A percentile compares a stretch with the other conserved stretches of the same genome.
Conservation (phyloP, 352 stramenopile genomes). For the Phytophthora agathidicida region DNA sequence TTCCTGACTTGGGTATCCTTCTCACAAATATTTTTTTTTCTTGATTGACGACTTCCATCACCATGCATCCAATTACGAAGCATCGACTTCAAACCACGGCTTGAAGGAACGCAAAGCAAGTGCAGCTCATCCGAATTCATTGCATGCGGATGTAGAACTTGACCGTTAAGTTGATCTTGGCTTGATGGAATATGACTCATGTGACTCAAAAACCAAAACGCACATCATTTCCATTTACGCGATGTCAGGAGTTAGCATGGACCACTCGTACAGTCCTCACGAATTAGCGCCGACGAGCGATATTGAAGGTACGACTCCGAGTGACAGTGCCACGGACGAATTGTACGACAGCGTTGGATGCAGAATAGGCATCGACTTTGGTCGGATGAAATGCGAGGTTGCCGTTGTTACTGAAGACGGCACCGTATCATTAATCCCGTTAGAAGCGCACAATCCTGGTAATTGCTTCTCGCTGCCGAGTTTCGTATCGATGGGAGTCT, state of each 20-base stretch:
- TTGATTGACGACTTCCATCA: too few species aligned
- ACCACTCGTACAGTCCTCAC: constrained; percentile 11
- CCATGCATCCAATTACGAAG: too few species aligned
- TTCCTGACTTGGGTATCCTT: too few species aligned
- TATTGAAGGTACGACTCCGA: not conserved
- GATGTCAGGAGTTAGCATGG: not conserved
- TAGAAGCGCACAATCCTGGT: constrained; percentile 11
- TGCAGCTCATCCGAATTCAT: too few species aligned
- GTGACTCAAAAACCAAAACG: constrained; percentile 7
- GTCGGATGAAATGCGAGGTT: constrained; percentile 32
- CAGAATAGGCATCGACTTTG: constrained; percentile 37
- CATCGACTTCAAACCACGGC: too few species aligned
- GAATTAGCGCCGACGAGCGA: constrained; percentile 3
- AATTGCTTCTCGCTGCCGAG: constrained; percentile 29
- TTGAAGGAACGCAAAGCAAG: too few species aligned
- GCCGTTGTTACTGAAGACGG: constrained; percentile 22
- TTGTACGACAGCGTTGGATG: not conserved
- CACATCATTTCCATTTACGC: not conserved
- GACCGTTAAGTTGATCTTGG: not conserved
- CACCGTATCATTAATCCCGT: constrained; percentile 19
- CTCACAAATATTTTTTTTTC: too few species aligned
- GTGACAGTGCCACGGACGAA: constrained; percentile 1
- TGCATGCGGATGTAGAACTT: too few species aligned
- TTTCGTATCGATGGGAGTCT: constrained; percentile 22
- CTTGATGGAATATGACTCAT: constrained; percentile 28